Base-by-base conservation (phyloP, 2,329 filamentous ascomycete species). In the Diaporthe ilicicola region DNA sequence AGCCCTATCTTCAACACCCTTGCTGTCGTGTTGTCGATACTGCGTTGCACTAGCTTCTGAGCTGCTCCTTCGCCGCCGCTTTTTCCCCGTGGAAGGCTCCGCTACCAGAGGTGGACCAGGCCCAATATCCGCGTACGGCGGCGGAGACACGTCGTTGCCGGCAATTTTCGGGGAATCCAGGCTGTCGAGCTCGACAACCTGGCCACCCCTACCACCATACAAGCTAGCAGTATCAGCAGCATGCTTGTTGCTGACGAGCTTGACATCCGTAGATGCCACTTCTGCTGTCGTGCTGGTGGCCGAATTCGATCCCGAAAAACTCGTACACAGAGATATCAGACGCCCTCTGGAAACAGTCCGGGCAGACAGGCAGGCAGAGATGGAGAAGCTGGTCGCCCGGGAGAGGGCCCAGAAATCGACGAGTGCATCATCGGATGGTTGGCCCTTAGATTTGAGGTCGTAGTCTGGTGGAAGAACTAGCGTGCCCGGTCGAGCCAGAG, bases 131-230 rank as follows among this genome's bases (percentile, higher is more conserved):
- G 65, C 17, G 46, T 68, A 68, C 24, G 65, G 53, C 3, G 65
- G 65, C 24, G 65, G 65, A 8, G 32, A 68, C 27, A 19, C 42
- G 6, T n/a, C 51, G 22, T n/a, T 17, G 7, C 53, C 22, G n/a
- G 29, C n/a, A 24, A 37, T 15, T 1, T 10, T 29, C 32, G 22
- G 17, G 10, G 10, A 10, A 2, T 24, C 15, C 0, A 48, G 29
- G 42, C 53, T 42, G n/a, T 59, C 46, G 24, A 53, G 67, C 27
- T 72, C 67, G 13, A 70, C 53, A 17, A 67, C 29, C 39, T 55
- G 61, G 12, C 70, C 70, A 27, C 70, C 70, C 53, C 62, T 72
- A 15, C 70, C 70, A 12, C 67, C 67, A 17, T 72, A 72, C 15
- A 72, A n/a, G 34, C 70, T 72, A 10, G 50, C 22, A n/a, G 51